Percentiles rank a stretch among this genome's conserved stretches.
phyloP scores from a whole-genome alignment of 2,329 filamentous ascomycete genomes.

The Aspergillus nomiae region DNA sequence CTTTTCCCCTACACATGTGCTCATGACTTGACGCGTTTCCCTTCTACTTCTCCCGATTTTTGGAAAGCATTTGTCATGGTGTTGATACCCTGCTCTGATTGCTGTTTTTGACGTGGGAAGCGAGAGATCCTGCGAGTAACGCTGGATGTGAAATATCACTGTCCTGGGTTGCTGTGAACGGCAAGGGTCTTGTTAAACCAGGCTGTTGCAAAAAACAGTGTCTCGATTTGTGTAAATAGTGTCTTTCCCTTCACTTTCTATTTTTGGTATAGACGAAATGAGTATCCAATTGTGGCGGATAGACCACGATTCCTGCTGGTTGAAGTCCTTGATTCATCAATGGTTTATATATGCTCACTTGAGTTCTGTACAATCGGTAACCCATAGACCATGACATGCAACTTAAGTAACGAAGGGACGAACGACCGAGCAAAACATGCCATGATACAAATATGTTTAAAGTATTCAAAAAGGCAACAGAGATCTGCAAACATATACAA shows the following conservation, averaged over 20 bases:
- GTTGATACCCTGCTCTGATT: conserved; percentile 45
- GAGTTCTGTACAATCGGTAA: neutral
- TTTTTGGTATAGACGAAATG: conserved; percentile 36
- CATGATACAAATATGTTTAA: neutral
- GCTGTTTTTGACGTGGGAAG: conserved; percentile 25
- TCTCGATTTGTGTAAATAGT: conserved; percentile 25
- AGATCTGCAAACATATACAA: neutral
- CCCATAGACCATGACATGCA: neutral
- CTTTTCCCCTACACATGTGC: conserved; percentile 26
- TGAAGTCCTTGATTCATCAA: neutral
- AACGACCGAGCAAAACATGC: neutral
- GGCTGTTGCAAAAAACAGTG: conserved; percentile 4
- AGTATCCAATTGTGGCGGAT: conserved; percentile 13
- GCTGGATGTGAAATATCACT: conserved; percentile 9
- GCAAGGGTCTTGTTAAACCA: conserved; percentile 3
- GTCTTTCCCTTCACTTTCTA: conserved; percentile 23
- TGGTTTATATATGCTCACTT: neutral
- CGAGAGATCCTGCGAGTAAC: conserved; percentile 14
- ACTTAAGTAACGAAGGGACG: neutral
- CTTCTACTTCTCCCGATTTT: conserved; percentile 18
- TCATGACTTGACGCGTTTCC: conserved; percentile 37
- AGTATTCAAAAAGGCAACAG: neutral
- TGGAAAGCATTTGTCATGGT: conserved; percentile 44
- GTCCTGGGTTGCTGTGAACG: conserved; percentile 10
- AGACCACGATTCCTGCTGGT: conserved; percentile 9